Base-by-base conservation (phyloP, 2,329 filamentous ascomycete genomes). In the Trichophyton benhamiae region DNA sequence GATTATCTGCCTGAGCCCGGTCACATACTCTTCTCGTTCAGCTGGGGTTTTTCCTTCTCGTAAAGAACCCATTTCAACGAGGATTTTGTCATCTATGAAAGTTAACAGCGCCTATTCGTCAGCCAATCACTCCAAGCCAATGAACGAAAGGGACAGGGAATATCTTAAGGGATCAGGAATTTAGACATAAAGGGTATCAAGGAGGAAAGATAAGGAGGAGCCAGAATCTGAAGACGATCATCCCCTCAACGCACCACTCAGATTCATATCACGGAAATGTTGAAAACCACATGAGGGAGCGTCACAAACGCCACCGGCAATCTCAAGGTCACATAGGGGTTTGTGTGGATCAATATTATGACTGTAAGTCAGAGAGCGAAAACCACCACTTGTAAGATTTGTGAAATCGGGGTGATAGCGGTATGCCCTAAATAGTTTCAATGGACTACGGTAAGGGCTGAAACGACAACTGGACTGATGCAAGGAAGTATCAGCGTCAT, bases 351-450 rank as follows among this genome's bases (percentile, higher is more conserved):
- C 85, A 74, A 99, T 95, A 67, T 86, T 87, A 75, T 95, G 89
- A 76, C 89, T 96, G 77, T 92, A 97, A 49, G 91, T 97, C 78
- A 95, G 80, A 65, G 94, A 97, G 71, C 87, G 86, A 70, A 91
- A 87, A 49, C 92, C 92, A 64, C 86, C 87, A 61, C 83, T 72
- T 62, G 96, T 85, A 61, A 83, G 78, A 58, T 87, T 74, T 66
- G 80, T 78, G 75, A 86, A 97, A 59, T 83, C 79, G 36, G 89
- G 89, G 71, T 97, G 91, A 72, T 92, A 96, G 67, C 92, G 89
- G 75, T 89, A 99, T 42, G 89, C 87, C 72, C 85, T 89, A 74
- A 97, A 96, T 67, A 83, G 82, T 67, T 83, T 84, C 63, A 99
- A 79, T 36, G 91, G 88, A 70, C 90, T 95, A 70, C 88, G 81